These are phyloP conservation scores for Diaporthe sp. DNA, from an alignment of 2,329 filamentous ascomycete genomes.

Conservation along the genomic window DNA sequence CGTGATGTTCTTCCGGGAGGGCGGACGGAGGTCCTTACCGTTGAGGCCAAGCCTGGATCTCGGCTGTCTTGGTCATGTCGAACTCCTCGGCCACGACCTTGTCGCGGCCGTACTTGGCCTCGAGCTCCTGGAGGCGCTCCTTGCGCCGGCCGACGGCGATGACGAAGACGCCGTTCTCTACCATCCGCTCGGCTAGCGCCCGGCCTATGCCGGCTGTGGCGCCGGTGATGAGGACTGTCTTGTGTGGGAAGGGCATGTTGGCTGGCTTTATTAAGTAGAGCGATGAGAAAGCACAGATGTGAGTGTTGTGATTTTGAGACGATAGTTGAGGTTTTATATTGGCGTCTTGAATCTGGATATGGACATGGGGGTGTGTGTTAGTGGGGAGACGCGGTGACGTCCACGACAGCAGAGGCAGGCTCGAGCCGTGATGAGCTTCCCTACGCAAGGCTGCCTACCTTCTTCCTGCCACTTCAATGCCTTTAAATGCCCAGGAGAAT, in stretches of 20 bases:
- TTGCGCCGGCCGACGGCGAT: slow-evolving; percentile 69
- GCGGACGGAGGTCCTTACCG: slow-evolving; percentile 46
- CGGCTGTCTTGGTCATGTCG: slow-evolving; percentile 60
- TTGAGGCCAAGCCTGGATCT: slow-evolving; percentile 58
- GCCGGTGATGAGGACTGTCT: slow-evolving; percentile 67
- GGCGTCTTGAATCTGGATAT: not conserved
- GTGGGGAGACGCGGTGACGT: slow-evolving; percentile 13
- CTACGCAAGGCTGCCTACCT: not conserved
- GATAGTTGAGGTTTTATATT: not conserved
- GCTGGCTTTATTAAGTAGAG: not conserved
- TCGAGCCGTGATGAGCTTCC: not conserved
- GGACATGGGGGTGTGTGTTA: not conserved
- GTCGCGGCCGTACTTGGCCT: slow-evolving; percentile 56
- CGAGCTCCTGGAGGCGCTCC: slow-evolving; percentile 63
- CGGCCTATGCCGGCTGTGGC: slow-evolving; percentile 68
- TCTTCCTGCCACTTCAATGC: not conserved
- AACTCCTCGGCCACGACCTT: slow-evolving; percentile 57
- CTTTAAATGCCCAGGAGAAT: not conserved
- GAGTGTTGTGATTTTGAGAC: not conserved
- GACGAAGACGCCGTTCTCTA: slow-evolving; percentile 64
- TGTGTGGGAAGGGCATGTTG: slow-evolving; percentile 67
- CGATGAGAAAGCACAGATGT: not conserved
- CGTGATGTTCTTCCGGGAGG: no score
- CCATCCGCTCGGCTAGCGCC: slow-evolving; percentile 57
- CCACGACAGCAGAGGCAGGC: not conserved